Base-by-base conservation (phyloP, 805 yeast genomes). In the Alloascoidea africana region DNA sequence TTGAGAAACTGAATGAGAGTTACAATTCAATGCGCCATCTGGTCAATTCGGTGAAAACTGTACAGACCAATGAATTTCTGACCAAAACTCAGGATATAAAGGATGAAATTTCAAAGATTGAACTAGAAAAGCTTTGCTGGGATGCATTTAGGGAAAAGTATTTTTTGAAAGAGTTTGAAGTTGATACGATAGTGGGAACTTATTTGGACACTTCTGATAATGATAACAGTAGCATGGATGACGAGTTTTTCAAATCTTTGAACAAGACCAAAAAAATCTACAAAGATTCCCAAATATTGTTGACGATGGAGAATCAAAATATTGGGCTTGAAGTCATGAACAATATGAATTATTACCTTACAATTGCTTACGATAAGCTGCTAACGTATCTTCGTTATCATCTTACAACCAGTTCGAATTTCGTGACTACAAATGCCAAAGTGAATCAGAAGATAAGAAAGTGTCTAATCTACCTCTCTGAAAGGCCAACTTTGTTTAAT, bases 81-180 rank as follows among this genome's bases (percentile, higher is more conserved):
- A 23, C 8, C n/a, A 27, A 13, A 14, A 39, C 17, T 36, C 41
- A 19, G 33, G 38, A 18, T 16, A 16, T 4, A 35, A 45, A 17
- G 27, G 39, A 5, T 33, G 18, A 14, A 18, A 14, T 5, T 42
- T 42, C 27, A 14, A 37, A 17, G 16, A 32, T 18, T 27, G 33
- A 38, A 4, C 14, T 15, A 14, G 19, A 36, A 2, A 19, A 39
- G 18, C 30, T 27, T 39, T 15, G n/a, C 13, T 11, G 16, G 18
- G 46, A 47, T 14, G 50, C 59, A 2, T 55, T 53, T 37, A 73
- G 75, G 43, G 62, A 66, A 3, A 69, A 70, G 40, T 84, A 81
- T 50, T 71, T 87, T 0, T 54, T 89, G 34, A 68, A 68, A 34
- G 87, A 77, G 42, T 69, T 72, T 40, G 96, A 89, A 46, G 76